Evolutionary conservation across 768 basidiomycete species (phyloP).

Genomic region (Tylopilus rubrobrunneus): DNA sequence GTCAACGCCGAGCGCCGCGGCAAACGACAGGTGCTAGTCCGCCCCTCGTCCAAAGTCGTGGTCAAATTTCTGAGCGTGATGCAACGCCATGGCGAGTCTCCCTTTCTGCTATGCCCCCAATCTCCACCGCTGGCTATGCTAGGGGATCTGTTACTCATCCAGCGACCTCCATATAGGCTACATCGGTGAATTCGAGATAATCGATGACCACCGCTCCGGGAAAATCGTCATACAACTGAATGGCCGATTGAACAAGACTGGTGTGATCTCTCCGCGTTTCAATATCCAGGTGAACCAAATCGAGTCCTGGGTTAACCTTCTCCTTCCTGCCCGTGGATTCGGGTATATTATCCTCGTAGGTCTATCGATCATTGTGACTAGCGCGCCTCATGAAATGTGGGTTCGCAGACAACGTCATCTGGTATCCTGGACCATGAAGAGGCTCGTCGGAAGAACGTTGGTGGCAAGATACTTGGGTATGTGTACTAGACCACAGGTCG

Average conservation of each 20-base stretch:
- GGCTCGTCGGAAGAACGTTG: slow-evolving; percentile 96
- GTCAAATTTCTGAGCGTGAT: slow-evolving; percentile 97
- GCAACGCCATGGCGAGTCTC: slow-evolving; percentile 90
- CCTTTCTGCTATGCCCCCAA: neutral
- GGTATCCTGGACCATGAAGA: slow-evolving; percentile 99
- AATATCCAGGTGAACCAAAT: slow-evolving; percentile 93
- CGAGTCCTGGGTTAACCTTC: slow-evolving; percentile 94
- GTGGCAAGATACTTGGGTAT: slow-evolving; percentile 92
- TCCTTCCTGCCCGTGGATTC: slow-evolving; percentile 94
- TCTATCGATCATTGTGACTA: slow-evolving; percentile 6
- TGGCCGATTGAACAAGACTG: slow-evolving; percentile 98
- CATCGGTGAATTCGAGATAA: slow-evolving; percentile 97
- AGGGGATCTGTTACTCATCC: neutral
- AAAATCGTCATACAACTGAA: slow-evolving; percentile 99
- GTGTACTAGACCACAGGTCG: slow-evolving; percentile 59
- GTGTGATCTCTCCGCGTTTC: slow-evolving; percentile 99
- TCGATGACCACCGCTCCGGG: slow-evolving; percentile 97
- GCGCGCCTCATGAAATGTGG: neutral
- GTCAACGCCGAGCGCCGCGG: slow-evolving; percentile 99
- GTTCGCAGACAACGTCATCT: slow-evolving; percentile 82
- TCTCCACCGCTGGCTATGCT: neutral
- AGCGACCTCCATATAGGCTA: slow-evolving; percentile 61
- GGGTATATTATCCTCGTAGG: slow-evolving; percentile 92
- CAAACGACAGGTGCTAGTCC: slow-evolving; percentile 98
- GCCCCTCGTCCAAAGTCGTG: slow-evolving; percentile 96